Base-by-base conservation (phyloP, 2,329 filamentous ascomycete genomes). In the Colletotrichum cuscutae region DNA sequence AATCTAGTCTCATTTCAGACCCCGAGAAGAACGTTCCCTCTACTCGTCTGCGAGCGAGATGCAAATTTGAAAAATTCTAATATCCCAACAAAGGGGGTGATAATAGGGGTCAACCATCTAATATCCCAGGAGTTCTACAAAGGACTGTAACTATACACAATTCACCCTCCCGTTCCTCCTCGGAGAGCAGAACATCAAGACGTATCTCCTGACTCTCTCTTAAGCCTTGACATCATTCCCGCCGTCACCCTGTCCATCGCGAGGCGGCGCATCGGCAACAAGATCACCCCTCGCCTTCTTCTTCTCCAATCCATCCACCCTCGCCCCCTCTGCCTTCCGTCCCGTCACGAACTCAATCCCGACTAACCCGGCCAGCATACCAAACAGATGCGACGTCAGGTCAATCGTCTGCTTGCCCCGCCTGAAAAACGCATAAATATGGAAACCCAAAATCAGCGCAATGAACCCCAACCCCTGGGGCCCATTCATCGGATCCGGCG, bases 401-500 rank as follows among this genome's bases (percentile, higher is more conserved):
- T 91, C 89, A 42, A 88, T 79, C 62, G 80, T 82, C 65, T 84
- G 79, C 73, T 81, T 82, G 35, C 77, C 80, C 69, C 82, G 81
- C 66, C 84, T 85, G 58, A 86, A 83, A 74, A 87, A 77, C 9
- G 81, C 85, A 22, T 87, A 81, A 28, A 90, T 76, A 76, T 90
- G 88, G 52, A 89, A 76, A 12, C 87, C 86, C 19, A 88, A 76
- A 22, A 88, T 78, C 63, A 89, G 75, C n/a, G 85, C 85, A 66
- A 91, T 79, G 75, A 90, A 86, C 1, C 85, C 84, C 13, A 90
- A 82, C 0, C 89, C 88, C 68, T 89, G 86, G 11, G 91, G 84
- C 30, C 87, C 89, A 35, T 81, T 81, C 77, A 83, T 83, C 12
- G 84, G 84, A 37, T 89, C 86, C n/a, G 88, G 85, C 13, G 89